Base-by-base conservation (phyloP, 2,329 filamentous ascomycete species). In the Sarocladiaceae sp. region DNA sequence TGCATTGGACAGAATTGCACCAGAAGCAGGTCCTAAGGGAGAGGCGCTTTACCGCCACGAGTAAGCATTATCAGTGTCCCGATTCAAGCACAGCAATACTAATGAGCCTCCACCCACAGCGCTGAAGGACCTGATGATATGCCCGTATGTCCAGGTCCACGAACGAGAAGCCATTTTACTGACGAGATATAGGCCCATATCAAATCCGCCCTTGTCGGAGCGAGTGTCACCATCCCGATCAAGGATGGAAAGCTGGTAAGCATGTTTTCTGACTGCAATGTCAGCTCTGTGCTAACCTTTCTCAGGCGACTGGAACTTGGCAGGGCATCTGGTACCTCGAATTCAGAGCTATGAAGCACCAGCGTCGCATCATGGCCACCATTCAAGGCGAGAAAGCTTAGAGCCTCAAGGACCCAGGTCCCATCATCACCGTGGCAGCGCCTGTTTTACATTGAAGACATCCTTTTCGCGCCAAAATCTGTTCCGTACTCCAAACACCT, bases 271-370 rank as follows among this genome's bases (percentile, higher is more conserved):
- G 18, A 44, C 33, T 46, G 20, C 20, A 20, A 25, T 26, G 4
- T 4, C 12, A 31, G 4, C 8, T 50, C 15, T 25, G 12, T 17
- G 35, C 51, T 54, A 29, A 55, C 35, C n/a, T 22, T 40, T 13
- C 2, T 6, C 8, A 44, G 40, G 78, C 78, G 20, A 81, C 80
- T 12, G 84, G 84, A 20, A 87, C 83, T 3, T 93, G 88, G 89
- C 89, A 94, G 62, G 83, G 94, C 0, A 93, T 97, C 54, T 97
- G 90, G 88, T 96, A 95, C 68, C 73, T 97, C 58, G 94, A 97
- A 71, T 97, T 97, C 67, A 79, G 93, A 53, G 80, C 77, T 10
- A 75, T 75, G 59, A 90, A 83, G 70, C 92, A 97, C 70, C 77
- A 82, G 57, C 81, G 94, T 62, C 88, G 84, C 66, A 81, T 97